A percentile compares a stretch with the other conserved stretches of the same genome.
phyloP scores from a whole-genome alignment of 2,329 filamentous ascomycete species.

The Gremmenia infestans region DNA sequence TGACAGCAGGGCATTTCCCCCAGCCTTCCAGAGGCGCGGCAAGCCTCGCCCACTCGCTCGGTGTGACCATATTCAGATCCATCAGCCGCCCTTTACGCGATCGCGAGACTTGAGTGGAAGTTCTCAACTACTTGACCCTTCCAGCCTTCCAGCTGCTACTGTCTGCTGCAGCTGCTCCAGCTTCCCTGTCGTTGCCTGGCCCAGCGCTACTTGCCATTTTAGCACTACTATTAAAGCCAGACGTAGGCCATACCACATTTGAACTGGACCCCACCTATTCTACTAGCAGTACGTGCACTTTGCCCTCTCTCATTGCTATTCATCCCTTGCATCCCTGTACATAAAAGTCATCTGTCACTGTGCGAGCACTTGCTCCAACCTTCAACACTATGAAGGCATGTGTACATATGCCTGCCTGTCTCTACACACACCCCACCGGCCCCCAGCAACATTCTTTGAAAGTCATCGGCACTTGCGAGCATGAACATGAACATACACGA shows the following conservation, averaged over 20 bases:
- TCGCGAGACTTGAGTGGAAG: constrained; percentile 17
- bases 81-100: constrained; percentile 20
- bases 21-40: constrained; percentile 12
- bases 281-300: constrained; percentile 12
- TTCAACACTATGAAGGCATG: constrained; percentile 14
- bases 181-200: constrained; percentile 1
- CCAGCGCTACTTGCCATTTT: not conserved
- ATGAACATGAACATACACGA: constrained; percentile 19
- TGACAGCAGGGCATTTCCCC: not conserved
- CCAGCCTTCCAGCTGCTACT: constrained; percentile 6
- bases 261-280: constrained; percentile 5
- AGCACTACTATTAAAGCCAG: not conserved
- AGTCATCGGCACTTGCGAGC: constrained; percentile 24
- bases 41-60: constrained; percentile 16
- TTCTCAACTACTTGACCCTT: not conserved
- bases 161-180: constrained; percentile 5
- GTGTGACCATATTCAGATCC: constrained; percentile 21
- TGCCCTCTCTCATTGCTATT: constrained; percentile 12
- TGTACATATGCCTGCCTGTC: constrained; percentile 13
- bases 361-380: constrained; percentile 16
- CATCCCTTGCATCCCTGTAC: constrained; percentile 24
- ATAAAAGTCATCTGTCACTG: constrained; percentile 21
- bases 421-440: constrained; percentile 2
- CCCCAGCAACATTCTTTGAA: constrained; percentile 4
- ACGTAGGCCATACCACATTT: not conserved